A percentile compares a stretch with the other conserved stretches of the same genome.
Evolutionary conservation across 164 flowering plant species (phyloP).

Genomic region (Pachysandra terminalis): DNA sequence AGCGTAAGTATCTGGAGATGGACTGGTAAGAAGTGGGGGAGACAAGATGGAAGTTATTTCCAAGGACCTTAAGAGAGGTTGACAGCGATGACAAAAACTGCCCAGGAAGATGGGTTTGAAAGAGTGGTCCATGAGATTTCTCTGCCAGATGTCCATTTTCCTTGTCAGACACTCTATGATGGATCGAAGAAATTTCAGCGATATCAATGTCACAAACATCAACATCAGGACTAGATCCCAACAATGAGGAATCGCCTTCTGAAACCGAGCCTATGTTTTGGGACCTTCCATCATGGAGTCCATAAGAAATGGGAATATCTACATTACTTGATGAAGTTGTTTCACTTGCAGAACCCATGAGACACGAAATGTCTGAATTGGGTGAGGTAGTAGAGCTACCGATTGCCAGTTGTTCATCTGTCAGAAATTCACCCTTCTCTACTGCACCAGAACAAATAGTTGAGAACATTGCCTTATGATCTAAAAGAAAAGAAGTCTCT

Average conservation of each 20-base stretch:
- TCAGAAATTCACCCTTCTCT: constrained; percentile 15
- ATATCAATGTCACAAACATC: not conserved
- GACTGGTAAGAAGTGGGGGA: constrained; percentile 36
- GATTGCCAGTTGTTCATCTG: constrained; percentile 14
- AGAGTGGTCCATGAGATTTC: constrained; percentile 32
- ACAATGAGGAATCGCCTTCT: constrained; percentile 22
- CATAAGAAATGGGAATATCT: constrained; percentile 48
- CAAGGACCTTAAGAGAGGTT: constrained; percentile 46
- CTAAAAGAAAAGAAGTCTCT: constrained; percentile 80
- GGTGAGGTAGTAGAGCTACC: constrained; percentile 12
- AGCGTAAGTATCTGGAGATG: constrained; percentile 40
- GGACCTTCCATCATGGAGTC: constrained; percentile 18
- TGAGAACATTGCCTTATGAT: constrained; percentile 73
- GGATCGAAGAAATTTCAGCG: not conserved
- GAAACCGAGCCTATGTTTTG: constrained; percentile 11
- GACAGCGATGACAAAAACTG: constrained; percentile 46
- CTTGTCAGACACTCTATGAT: not conserved
- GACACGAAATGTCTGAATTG: constrained; percentile 11
- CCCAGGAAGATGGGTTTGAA: constrained; percentile 45
- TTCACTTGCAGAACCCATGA: constrained; percentile 20
- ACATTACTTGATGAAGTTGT: constrained; percentile 11
- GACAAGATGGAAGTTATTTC: constrained; percentile 35
- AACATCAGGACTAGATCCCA: constrained; percentile 3
- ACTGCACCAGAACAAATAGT: constrained; percentile 32
- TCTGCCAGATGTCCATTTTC: not conserved